phyloP scores from a whole-genome alignment of 768 basidiomycete species.

The Thelephora aurantiotincta region DNA sequence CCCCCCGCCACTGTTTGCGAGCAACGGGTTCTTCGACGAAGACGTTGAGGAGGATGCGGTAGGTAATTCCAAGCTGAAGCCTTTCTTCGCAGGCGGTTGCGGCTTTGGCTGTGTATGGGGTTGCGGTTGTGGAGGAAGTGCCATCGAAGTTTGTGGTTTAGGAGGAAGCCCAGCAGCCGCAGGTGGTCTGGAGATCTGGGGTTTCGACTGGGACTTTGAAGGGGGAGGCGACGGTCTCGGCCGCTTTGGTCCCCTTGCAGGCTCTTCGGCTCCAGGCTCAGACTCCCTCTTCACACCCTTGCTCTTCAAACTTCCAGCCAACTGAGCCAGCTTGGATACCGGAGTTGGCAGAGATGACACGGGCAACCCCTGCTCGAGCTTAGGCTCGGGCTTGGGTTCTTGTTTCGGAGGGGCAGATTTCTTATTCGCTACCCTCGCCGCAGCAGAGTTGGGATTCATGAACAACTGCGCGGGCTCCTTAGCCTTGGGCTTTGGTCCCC shows the following conservation, averaged over 20 bases:
- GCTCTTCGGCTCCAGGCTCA: conserved; percentile 10
- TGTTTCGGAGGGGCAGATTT: conserved; percentile 7
- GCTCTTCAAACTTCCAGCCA: conserved; percentile 10
- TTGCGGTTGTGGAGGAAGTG: not conserved
- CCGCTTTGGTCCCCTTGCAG: not conserved
- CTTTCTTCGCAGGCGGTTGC: conserved; percentile 2
- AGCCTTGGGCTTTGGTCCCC: too few relatives aligned
- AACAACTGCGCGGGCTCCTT: too few relatives aligned
- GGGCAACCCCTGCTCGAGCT: not conserved
- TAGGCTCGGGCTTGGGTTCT: not conserved
- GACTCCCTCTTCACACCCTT: conserved; percentile 4
- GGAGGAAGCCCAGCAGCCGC: conserved; percentile 2
- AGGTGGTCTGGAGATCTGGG: conserved; percentile 2
- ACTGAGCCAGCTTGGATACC: conserved; percentile 3
- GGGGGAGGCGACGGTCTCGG: not conserved
- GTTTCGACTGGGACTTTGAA: conserved; percentile 2
- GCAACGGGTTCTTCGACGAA: conserved; percentile 3
- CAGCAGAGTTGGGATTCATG: too few relatives aligned
- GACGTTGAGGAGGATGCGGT: conserved; percentile 6
- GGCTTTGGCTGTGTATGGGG: conserved; percentile 1
- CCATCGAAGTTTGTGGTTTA: not conserved
- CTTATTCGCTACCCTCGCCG: not conserved
- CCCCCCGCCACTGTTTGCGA: not conserved
- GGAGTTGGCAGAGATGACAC: conserved; percentile 3
- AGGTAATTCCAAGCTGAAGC: conserved; percentile 8